Percentiles rank a stretch among this genome's conserved stretches.
Evolutionary conservation across 2,329 filamentous ascomycete genomes (phyloP).

Genomic region (Colletotrichum cordylinicola): DNA sequence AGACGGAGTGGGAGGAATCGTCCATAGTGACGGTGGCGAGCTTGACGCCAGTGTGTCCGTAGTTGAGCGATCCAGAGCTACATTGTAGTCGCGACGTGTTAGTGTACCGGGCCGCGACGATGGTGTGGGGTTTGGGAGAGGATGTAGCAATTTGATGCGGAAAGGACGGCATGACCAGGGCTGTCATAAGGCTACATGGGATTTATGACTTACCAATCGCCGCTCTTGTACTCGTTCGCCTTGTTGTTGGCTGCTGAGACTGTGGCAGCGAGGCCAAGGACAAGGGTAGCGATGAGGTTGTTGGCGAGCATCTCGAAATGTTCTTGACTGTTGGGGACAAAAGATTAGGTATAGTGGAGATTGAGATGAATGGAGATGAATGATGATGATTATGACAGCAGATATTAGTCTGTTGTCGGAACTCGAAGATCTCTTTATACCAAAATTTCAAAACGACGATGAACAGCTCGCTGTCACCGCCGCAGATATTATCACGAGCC

Average conservation of each 20-base stretch:
- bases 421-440: background rate
- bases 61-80: background rate
- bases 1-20: background rate
- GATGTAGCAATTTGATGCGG: too few species aligned
- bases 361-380: background rate
- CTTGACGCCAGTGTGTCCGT: background rate
- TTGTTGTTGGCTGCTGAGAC: background rate
- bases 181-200: background rate
- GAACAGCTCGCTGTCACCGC: background rate
- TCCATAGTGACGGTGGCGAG: background rate
- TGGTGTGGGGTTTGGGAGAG: background rate
- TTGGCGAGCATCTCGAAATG: background rate
- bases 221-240: background rate
- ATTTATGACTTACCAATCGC: background rate
- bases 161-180: background rate
- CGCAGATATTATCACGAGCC: background rate
- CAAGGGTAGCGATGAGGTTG: background rate
- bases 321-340: background rate
- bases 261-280: background rate
- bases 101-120: background rate
- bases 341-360: fast-evolving
- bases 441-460: background rate
- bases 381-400: background rate
- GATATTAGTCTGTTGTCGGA: background rate
- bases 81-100: fast-evolving